Evolutionary conservation across 129 eudicot species (phyloP).

Genomic region (Kitagawia praeruptora): DNA sequence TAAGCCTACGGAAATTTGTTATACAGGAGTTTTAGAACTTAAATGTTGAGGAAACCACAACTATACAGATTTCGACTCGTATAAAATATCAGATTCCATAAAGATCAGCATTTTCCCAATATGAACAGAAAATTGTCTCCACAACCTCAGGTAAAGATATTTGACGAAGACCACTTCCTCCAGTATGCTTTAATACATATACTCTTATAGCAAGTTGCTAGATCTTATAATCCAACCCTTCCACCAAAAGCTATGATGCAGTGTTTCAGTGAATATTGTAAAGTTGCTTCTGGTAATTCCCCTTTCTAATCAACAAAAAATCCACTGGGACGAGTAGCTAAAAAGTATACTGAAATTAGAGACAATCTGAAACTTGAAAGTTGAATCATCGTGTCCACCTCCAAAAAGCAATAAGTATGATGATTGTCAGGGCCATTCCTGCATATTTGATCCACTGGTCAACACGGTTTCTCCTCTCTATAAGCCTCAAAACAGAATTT

Average conservation of each 20-base stretch:
- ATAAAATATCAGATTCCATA: neutral
- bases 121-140: neutral
- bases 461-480: conserved; percentile 80
- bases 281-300: neutral
- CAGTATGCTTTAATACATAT: neutral
- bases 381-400: conserved; percentile 62
- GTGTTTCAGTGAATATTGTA: neutral
- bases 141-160: neutral
- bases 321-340: neutral
- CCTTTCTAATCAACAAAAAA: neutral
- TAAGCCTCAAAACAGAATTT: conserved; percentile 75
- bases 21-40: neutral
- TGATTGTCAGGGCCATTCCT: conserved; percentile 79
- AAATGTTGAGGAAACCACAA: neutral
- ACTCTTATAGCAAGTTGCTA: neutral
- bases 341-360: neutral
- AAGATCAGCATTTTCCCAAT: neutral
- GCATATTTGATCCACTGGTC: conserved; percentile 91
- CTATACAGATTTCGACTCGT: neutral
- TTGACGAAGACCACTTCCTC: neutral
- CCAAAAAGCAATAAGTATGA: conserved; percentile 68
- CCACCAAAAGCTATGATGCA: neutral
- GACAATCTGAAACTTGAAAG: neutral
- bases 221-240: neutral
- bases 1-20: neutral